phyloP scores from a whole-genome alignment of 2,329 filamentous ascomycete species.

The Colletotrichum karsti region DNA sequence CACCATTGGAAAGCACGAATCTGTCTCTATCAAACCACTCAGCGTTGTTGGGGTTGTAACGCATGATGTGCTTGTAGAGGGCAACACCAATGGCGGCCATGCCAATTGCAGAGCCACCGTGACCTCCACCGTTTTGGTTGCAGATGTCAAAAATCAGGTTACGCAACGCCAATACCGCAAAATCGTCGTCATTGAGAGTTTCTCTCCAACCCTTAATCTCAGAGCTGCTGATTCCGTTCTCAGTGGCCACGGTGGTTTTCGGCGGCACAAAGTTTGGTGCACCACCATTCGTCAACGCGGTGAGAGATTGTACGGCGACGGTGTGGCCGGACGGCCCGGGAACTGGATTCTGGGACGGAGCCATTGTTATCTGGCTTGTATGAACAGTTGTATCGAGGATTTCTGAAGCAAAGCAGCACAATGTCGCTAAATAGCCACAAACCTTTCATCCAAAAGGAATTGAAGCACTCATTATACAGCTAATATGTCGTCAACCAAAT shows the following conservation, averaged over 20 bases:
- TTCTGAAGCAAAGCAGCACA: too few species aligned
- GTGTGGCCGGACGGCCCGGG: too few species aligned
- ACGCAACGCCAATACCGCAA: neutral
- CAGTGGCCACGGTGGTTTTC: neutral
- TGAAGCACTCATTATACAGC: too few species aligned
- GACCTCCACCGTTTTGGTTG: constrained; percentile 66
- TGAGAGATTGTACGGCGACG: too few species aligned
- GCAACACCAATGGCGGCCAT: constrained; percentile 47
- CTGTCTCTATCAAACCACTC: constrained; percentile 66
- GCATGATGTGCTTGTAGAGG: constrained; percentile 68
- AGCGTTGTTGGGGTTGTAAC: constrained; percentile 60
- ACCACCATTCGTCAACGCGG: neutral
- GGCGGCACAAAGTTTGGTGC: neutral
- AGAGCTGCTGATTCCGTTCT: too few species aligned
- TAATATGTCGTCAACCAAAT: too few species aligned
- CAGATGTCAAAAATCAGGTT: constrained; percentile 53
- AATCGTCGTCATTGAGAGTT: neutral
- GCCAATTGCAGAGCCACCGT: constrained; percentile 51
- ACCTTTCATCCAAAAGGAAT: too few species aligned
- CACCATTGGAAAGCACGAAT: constrained; percentile 66
- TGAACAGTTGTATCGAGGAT: too few species aligned
- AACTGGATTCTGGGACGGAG: neutral
- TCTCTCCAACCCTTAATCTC: neutral
- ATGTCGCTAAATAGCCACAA: too few species aligned
- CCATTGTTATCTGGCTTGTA: too few species aligned